These are phyloP conservation scores for Verticillium nonalfalfae DNA, from an alignment of 2,329 filamentous ascomycete genomes.

Conservation along the genomic window DNA sequence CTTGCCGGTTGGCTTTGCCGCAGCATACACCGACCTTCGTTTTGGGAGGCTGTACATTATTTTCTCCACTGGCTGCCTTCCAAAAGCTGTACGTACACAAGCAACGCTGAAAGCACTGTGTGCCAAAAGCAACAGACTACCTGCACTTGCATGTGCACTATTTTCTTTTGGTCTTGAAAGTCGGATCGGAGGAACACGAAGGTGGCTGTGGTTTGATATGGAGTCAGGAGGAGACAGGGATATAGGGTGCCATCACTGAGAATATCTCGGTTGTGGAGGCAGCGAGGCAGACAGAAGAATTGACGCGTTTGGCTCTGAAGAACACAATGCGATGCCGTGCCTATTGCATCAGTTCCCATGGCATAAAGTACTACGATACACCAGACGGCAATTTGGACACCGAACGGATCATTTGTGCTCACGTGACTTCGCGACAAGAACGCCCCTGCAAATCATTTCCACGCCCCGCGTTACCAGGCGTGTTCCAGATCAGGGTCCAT, in stretches of 20 bases:
- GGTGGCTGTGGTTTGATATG: neutral
- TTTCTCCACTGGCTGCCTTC: neutral
- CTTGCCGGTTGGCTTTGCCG: neutral
- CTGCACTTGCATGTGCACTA: neutral
- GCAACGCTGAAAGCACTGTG: neutral
- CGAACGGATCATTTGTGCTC: neutral
- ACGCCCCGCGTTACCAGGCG: neutral
- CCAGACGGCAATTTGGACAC: too few species aligned
- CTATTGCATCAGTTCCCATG: too few species aligned
- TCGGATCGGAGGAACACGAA: neutral
- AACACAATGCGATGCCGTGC: neutral
- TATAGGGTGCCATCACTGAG: neutral
- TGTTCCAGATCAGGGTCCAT: neutral
- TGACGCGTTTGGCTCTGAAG: neutral
- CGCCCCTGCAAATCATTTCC: slow-evolving; percentile 5
- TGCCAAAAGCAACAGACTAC: too few species aligned
- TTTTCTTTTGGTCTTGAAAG: neutral
- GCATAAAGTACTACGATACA: too few species aligned
- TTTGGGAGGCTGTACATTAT: slow-evolving; percentile 1
- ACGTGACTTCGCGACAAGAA: slow-evolving; percentile 6
- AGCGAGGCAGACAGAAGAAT: neutral
- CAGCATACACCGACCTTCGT: neutral
- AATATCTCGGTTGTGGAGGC: neutral
- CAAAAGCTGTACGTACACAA: neutral
- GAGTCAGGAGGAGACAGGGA: neutral